Evolutionary conservation across 371 early-diverging fungal genomes (phyloP).

Genomic region (Vittaforma corneae): DNA sequence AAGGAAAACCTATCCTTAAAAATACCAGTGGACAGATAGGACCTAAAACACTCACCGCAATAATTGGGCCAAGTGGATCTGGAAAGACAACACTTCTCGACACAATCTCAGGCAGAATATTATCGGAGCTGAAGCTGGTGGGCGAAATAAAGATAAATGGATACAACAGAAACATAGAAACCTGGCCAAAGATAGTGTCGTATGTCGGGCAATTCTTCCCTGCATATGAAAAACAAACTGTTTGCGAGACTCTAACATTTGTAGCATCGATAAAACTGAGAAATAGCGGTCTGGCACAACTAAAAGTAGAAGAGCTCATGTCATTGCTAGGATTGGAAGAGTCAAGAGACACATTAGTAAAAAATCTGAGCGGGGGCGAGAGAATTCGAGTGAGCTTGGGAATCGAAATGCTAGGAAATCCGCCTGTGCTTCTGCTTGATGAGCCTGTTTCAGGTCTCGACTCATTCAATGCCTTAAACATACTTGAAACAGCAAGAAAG

Average conservation of each 20-base stretch:
- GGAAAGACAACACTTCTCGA: constrained; percentile 77
- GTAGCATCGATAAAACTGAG: constrained; percentile 56
- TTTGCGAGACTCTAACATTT: constrained; percentile 52
- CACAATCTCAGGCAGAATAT: constrained; percentile 69
- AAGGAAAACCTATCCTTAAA: constrained; percentile 45
- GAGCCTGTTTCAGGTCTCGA: constrained; percentile 77
- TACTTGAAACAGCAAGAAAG: constrained; percentile 69
- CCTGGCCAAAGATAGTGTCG: constrained; percentile 56
- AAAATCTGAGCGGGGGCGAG: constrained; percentile 58
- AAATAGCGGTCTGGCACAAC: constrained; percentile 57
- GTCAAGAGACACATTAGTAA: constrained; percentile 45
- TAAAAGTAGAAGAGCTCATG: constrained; percentile 27
- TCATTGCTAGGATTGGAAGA: constrained; percentile 52
- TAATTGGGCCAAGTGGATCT: constrained; percentile 70
- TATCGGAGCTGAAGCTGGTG: constrained; percentile 62
- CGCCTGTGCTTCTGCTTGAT: constrained; percentile 63
- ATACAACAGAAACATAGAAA: constrained; percentile 51
- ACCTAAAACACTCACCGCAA: constrained; percentile 63
- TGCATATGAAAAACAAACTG: constrained; percentile 56
- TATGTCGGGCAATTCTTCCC: constrained; percentile 62
- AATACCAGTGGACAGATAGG: constrained; percentile 62
- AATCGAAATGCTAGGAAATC: constrained; percentile 53
- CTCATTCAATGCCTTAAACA: constrained; percentile 75
- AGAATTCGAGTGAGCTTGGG: constrained; percentile 56
- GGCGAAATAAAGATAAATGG: constrained; percentile 79